A percentile compares a stretch with the other conserved stretches of the same genome.
Conservation (phyloP, 2,329 filamentous ascomycete genomes). For the Drechslerella stenobrocha region DNA sequence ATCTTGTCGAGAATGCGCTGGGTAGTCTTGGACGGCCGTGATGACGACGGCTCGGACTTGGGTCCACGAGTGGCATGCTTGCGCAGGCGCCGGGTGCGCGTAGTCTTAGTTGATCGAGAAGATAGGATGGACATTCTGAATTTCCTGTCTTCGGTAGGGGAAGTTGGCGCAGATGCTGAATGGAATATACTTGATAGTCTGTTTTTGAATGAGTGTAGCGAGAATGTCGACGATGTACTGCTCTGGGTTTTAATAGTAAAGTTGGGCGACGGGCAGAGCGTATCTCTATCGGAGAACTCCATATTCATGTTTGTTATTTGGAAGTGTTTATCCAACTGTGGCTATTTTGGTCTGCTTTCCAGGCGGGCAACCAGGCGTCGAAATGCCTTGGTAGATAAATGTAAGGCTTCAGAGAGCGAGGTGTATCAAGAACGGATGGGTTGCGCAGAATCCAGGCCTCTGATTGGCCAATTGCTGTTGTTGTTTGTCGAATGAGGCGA, state of each 20-base stretch:
- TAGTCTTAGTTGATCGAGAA: constrained; percentile 32
- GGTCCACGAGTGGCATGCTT: constrained; percentile 29
- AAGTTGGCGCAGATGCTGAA: constrained; percentile 31
- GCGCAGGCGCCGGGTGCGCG: constrained; percentile 24
- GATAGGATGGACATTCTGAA: constrained; percentile 43
- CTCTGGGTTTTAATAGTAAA: constrained; percentile 44
- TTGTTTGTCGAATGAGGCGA: constrained; percentile 34
- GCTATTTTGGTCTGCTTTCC: constrained; percentile 13
- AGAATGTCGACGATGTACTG: constrained; percentile 46
- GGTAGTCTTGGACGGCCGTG: constrained; percentile 25
- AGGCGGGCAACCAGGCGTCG: constrained; percentile 32
- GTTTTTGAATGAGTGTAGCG: constrained; percentile 39
- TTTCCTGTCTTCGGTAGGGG: constrained; percentile 35
- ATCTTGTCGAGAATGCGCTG: constrained; percentile 41
- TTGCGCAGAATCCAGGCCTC: constrained; percentile 17
- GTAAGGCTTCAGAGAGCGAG: constrained; percentile 19
- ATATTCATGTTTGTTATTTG: constrained; percentile 35
- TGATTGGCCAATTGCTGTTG: constrained; percentile 44
- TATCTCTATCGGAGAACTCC: constrained; percentile 45
- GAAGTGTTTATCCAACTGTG: constrained; percentile 11
- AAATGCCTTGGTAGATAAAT: constrained; percentile 17
- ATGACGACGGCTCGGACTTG: constrained; percentile 27
- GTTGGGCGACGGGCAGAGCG: constrained; percentile 44
- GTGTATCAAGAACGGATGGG: constrained; percentile 28
- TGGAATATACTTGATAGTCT: constrained; percentile 46